Conservation (phyloP, 305 asterid species). For the Ruellia speciosa region DNA sequence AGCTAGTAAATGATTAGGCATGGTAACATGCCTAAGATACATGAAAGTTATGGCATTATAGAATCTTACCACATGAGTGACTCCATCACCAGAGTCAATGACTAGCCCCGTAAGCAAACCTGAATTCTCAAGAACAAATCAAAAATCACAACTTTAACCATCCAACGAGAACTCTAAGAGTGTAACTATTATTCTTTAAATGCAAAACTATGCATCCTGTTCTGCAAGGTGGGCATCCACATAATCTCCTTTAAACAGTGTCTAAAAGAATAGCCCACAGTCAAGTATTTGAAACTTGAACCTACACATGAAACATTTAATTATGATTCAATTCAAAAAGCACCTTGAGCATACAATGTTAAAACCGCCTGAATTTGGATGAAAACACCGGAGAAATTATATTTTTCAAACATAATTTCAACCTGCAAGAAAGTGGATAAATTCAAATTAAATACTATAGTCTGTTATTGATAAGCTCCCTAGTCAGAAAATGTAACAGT, state of each 20-base stretch:
- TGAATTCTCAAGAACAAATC: slow-evolving; percentile 31
- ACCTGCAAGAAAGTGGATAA: slow-evolving; percentile 44
- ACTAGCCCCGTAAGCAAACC: slow-evolving; percentile 95
- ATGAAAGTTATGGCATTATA: slow-evolving; percentile 9
- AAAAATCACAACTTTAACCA: slow-evolving; percentile 15
- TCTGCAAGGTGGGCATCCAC: slow-evolving; percentile 16
- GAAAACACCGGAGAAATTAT: slow-evolving; percentile 81
- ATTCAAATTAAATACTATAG: slow-evolving; percentile 12
- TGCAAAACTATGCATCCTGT: slow-evolving; percentile 12
- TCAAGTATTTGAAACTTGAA: slow-evolving; percentile 16
- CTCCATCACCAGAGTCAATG: slow-evolving; percentile 96
- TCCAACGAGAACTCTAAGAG: slow-evolving; percentile 11
- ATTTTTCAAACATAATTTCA: slow-evolving; percentile 94
- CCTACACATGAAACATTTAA: slow-evolving; percentile 20
- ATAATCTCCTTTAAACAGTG: slow-evolving; percentile 14
- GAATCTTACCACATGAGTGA: slow-evolving; percentile 82
- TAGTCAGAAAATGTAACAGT: slow-evolving; percentile 8
- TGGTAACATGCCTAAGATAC: slow-evolving; percentile 5
- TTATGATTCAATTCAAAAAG: slow-evolving; percentile 27
- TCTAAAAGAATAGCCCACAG: slow-evolving; percentile 4
- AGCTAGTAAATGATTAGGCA: neutral
- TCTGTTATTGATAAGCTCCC: slow-evolving; percentile 16
- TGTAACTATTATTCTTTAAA: slow-evolving; percentile 9
- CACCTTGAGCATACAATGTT: slow-evolving; percentile 97
- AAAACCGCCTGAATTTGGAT: slow-evolving; percentile 94